Evolutionary conservation across 78 protist genomes (phyloP).

Genomic region (Chrysochromulina tobinii): DNA sequence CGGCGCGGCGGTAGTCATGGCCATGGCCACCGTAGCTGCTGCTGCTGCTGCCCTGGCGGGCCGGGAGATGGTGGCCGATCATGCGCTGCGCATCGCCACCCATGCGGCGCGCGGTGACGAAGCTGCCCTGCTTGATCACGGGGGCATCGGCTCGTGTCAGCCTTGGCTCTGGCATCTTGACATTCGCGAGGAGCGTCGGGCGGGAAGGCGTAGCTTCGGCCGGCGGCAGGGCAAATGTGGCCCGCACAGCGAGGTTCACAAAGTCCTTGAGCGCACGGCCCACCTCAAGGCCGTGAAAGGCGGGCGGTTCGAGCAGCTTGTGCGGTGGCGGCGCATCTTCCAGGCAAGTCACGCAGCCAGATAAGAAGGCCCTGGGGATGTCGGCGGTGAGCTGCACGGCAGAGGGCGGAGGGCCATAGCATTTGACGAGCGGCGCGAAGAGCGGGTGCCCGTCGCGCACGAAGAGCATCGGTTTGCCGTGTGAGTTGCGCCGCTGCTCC

Average conservation of each 20-base stretch:
- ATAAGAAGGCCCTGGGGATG: not conserved
- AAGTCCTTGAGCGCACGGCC: not conserved
- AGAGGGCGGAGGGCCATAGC: not conserved
- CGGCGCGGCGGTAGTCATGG: not conserved
- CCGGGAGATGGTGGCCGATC: too few relatives aligned
- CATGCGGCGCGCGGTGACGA: not conserved
- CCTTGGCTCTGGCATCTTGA: not conserved
- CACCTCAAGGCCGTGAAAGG: not conserved
- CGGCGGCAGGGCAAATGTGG: not conserved
- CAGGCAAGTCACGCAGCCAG: not conserved
- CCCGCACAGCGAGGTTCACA: not conserved
- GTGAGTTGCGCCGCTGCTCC: constrained; percentile 47
- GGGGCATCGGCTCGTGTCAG: not conserved
- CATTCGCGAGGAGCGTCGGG: not conserved
- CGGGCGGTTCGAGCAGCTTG: not conserved
- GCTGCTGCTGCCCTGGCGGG: too few relatives aligned
- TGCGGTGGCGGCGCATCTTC: not conserved
- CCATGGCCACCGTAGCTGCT: not conserved
- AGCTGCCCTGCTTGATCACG: not conserved
- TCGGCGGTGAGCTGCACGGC: not conserved
- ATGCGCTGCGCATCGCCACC: too few relatives aligned
- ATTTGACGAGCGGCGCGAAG: not conserved
- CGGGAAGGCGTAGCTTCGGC: not conserved
- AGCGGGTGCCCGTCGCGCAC: not conserved
- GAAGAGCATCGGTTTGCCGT: constrained; percentile 34